These are phyloP conservation scores for Thermoascus crustaceus DNA, from an alignment of 2,329 filamentous ascomycete species.

Conservation along the genomic window DNA sequence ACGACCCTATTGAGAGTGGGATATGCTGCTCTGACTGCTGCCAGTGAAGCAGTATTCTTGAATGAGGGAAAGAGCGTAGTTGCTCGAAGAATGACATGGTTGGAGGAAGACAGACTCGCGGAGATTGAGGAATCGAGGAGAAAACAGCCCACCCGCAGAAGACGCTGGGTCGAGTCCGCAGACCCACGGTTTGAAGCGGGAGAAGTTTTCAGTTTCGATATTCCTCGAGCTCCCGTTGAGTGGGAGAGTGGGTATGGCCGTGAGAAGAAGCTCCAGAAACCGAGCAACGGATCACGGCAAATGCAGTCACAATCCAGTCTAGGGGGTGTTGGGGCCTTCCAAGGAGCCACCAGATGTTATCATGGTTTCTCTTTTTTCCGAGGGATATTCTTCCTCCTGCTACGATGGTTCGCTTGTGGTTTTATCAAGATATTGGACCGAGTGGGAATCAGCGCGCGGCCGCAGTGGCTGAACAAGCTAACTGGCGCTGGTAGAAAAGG, in stretches of 20 bases:
- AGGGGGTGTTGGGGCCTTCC: slow-evolving; percentile 68
- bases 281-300: slow-evolving; percentile 24
- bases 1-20: slow-evolving; percentile 79
- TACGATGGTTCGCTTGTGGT: slow-evolving; percentile 51
- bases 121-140: slow-evolving; percentile 56
- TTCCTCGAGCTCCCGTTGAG: slow-evolving; percentile 21
- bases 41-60: slow-evolving; percentile 89
- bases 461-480: slow-evolving; percentile 51
- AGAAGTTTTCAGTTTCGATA: slow-evolving; percentile 26
- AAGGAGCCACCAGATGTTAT: slow-evolving; percentile 70
- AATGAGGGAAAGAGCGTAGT: slow-evolving; percentile 77
- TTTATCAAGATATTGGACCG: slow-evolving; percentile 47
- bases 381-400: slow-evolving; percentile 60
- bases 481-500: slow-evolving; percentile 21
- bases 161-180: slow-evolving; percentile 10
- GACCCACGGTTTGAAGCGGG: slow-evolving; percentile 22
- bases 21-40: slow-evolving; percentile 82
- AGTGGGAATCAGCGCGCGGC: slow-evolving; percentile 54
- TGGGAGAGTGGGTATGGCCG: slow-evolving; percentile 41
- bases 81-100: slow-evolving; percentile 72
- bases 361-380: slow-evolving; percentile 65
- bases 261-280: slow-evolving; percentile 38
- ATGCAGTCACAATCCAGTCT: slow-evolving; percentile 28
- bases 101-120: slow-evolving; percentile 75
- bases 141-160: slow-evolving; percentile 13